These are phyloP conservation scores for Botryotinia globosa DNA, from an alignment of 2,329 filamentous ascomycete genomes.

Conservation along the genomic window DNA sequence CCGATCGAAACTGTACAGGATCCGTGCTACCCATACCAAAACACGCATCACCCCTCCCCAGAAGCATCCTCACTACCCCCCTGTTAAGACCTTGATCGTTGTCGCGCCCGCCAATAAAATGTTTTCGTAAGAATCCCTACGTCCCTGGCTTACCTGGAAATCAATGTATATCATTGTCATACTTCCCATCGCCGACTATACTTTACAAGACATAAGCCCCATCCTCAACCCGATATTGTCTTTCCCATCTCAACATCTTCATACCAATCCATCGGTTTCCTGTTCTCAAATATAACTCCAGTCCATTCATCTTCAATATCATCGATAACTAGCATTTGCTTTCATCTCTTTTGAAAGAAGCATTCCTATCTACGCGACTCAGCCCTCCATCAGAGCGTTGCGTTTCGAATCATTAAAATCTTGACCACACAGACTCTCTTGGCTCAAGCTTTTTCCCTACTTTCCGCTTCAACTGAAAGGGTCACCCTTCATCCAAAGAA, in stretches of 20 bases:
- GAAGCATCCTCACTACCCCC: slow-evolving; percentile 15
- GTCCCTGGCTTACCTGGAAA: slow-evolving; percentile 13
- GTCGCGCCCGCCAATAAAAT: slow-evolving; percentile 20
- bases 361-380: slow-evolving; percentile 12
- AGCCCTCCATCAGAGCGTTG: slow-evolving; percentile 7
- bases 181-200: slow-evolving; percentile 22
- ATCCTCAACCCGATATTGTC: slow-evolving; percentile 15
- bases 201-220: slow-evolving; percentile 21
- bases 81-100: slow-evolving; percentile 22
- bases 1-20: slow-evolving; percentile 21
- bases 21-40: slow-evolving; percentile 20
- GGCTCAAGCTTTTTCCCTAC: slow-evolving; percentile 1
- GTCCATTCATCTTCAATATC: slow-evolving; percentile 11
- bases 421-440: slow-evolving; percentile 5
- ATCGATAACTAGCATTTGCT: background rate
- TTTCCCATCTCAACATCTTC: slow-evolving; percentile 18
- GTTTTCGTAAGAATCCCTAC: slow-evolving; percentile 22
- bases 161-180: slow-evolving; percentile 23
- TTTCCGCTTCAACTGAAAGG: slow-evolving; percentile 11
- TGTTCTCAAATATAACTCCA: slow-evolving; percentile 9
- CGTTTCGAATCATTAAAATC: slow-evolving; percentile 5
- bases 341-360: slow-evolving; percentile 10
- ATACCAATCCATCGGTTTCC: slow-evolving; percentile 14
- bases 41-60: slow-evolving; percentile 20
- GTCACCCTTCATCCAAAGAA: slow-evolving; percentile 18